These are phyloP conservation scores for Herpetomonas muscarum DNA, from an alignment of 208 protist genomes.

Conservation along the genomic window DNA sequence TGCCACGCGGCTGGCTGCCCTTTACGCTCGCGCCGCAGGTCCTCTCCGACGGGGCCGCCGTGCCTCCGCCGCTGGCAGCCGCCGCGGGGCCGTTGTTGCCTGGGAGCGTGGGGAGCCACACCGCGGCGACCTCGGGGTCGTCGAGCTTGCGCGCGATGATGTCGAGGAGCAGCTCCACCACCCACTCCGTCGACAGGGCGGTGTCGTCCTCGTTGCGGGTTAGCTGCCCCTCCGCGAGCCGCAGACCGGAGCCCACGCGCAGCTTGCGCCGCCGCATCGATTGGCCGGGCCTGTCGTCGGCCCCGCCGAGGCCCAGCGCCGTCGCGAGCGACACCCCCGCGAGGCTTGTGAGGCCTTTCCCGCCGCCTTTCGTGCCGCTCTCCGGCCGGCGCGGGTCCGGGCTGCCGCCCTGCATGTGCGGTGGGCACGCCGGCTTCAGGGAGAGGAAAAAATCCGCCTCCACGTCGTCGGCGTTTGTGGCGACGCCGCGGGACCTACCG, in stretches of 20 bases:
- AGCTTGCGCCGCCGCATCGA: background rate
- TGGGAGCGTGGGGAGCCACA: background rate
- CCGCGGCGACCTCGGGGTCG: background rate
- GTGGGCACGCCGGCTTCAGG: too few species aligned
- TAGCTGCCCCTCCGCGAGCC: conserved; percentile 1
- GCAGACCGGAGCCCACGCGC: conserved; percentile 8
- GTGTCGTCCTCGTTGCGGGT: conserved; percentile 30
- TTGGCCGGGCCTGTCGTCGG: background rate
- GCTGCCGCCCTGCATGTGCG: too few species aligned
- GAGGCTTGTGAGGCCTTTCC: background rate
- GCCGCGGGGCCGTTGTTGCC: background rate
- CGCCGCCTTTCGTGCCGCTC: too few species aligned
- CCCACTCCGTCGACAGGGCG: conserved; percentile 62
- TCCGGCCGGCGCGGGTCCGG: too few species aligned
- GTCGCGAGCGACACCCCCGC: background rate
- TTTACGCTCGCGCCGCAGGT: background rate
- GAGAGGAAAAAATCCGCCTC: too few species aligned
- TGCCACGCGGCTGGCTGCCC: too few species aligned
- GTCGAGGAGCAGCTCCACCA: conserved; percentile 43
- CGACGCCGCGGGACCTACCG: too few species aligned
- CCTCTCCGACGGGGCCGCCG: background rate
- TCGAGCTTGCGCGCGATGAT: conserved; percentile 25
- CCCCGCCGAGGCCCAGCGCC: background rate
- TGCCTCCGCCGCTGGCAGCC: background rate
- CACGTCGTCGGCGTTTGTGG: too few species aligned